Evolutionary conservation across 2,329 filamentous ascomycete species (phyloP), one percentile per base, ranked within the genome.

Genomic region (Pseudopithomyces chartarum): DNA sequence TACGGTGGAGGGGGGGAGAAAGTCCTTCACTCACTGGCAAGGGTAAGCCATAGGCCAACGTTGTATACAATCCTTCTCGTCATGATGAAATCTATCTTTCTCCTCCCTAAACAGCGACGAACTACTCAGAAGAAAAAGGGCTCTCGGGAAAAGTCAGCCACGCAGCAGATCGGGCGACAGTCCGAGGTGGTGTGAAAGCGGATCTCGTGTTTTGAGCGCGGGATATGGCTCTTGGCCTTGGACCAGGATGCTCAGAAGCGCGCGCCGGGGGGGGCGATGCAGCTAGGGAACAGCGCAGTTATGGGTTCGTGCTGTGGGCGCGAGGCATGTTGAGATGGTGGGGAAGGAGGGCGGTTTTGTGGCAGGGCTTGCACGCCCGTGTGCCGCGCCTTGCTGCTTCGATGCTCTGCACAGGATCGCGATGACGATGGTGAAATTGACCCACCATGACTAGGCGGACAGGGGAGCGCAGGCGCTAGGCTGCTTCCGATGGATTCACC

Each of bases 51-150:
- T 36, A 82, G 73, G 55, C 79, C 80, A 60, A 80, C 73, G 65
- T 78, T 78, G 62, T 82, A 83, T 26, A 83, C 78, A 17, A 79
- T 72, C 58, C 76, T 75, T 34, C 80, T 75, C 59, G 80, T 81
- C 80, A 82, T 82, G 67, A 29, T 65, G 64, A 26, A n/a, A 32
- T 26, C n/a, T n/a, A 26, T 7, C n/a, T 20, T 17, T 33, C 32
- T 19, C 20, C 20, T 49, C 6, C 49, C 20, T 39, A 2, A 13
- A 32, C 8, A 32, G 19, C 36, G 45, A 26, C 20, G 12, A 12
- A 48, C 26, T 29, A n/a, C n/a, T n/a, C n/a, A n/a, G n/a, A n/a
- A 5, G 26, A 20, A 15, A 40, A 40, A 38, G 32, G 15, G 34
- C 22, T 46, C 8, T 38, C 22, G 20, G 8, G 42, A 29, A n/a